Base-by-base conservation (phyloP, 805 yeast genomes). In the Kodamaea leandrae region DNA sequence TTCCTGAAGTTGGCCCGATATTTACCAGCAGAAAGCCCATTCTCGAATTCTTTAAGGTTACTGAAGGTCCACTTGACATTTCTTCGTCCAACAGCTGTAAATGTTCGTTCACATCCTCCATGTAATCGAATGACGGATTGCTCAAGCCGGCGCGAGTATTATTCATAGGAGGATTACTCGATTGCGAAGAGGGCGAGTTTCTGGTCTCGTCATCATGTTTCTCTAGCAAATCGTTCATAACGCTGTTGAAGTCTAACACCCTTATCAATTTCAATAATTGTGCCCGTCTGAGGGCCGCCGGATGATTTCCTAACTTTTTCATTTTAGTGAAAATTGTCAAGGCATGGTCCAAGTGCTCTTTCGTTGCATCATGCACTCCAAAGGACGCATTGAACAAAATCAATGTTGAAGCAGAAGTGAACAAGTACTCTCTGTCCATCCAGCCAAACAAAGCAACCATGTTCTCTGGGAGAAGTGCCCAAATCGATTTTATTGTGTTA, bases 381-480 rank as follows among this genome's bases (percentile, higher is more conserved):
- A 85, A 85, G 0, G 93, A 82, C 1, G 88, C 82, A 56, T 82
- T 85, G 58, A 83, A 84, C 30, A 85, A 65, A 12, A 84, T 77
- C 35, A 84, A 62, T 0, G 93, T 84, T 4, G 86, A 83, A 3
- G 90, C 80, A 0, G 90, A 78, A 0, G 89, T 84, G 58, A 83
- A 85, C 17, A 85, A 64, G 54, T 85, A 85, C 53, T 85, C 95
- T 51, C 95, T 70, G 55, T 85, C 95, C 91, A 85, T 84, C 69
- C 86, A 85, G 2, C 95, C 93, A 63, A 85, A 85, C 32, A 84
- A 60, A 0, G 95, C 91, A n/a, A 85, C 82, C 88, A 83, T 82
- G 49, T 83, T 83, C 42, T 82, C 85, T 0, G 85, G 86, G 55
- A 82, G 68, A 35, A 85, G 64, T 0, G 83, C 80, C 91, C 91